Conservation (phyloP, 371 early-diverging fungal genomes). For the Sanchytrium tribonematis region DNA sequence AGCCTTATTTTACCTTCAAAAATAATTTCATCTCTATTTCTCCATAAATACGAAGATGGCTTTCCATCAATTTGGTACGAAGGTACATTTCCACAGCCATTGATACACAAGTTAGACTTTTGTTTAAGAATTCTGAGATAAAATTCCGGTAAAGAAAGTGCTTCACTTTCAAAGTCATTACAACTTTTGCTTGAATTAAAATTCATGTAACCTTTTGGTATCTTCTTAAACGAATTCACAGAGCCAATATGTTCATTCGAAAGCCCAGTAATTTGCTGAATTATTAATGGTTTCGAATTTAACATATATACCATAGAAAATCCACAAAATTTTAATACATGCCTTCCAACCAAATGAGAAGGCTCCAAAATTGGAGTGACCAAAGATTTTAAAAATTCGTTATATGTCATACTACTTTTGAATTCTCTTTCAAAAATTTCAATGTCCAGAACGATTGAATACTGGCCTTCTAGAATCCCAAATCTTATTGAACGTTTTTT, state of each 20-base stretch:
- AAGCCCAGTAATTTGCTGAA: too few relatives aligned
- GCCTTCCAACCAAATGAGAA: not conserved
- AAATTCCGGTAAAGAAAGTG: too few relatives aligned
- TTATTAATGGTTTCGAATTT: too few relatives aligned
- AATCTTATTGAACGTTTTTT: too few relatives aligned
- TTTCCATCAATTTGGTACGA: not conserved
- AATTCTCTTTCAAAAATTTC: not conserved
- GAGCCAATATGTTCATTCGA: too few relatives aligned
- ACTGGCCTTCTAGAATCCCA: not conserved
- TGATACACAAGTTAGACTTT: too few relatives aligned
- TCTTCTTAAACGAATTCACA: too few relatives aligned
- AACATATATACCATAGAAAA: not conserved
- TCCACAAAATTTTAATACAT: not conserved
- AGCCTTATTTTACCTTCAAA: not conserved
- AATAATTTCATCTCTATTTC: not conserved
- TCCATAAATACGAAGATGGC: not conserved
- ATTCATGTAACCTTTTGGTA: too few relatives aligned
- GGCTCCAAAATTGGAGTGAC: not conserved
- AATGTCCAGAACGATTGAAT: too few relatives aligned
- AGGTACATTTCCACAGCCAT: not conserved
- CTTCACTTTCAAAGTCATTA: too few relatives aligned
- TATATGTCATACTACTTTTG: not conserved
- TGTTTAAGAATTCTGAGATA: too few relatives aligned
- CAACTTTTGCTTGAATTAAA: too few relatives aligned
- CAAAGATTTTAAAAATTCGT: not conserved